Evolutionary conservation across 2,329 filamentous ascomycete species (phyloP).

Genomic region (Xylariaceae sp.): DNA sequence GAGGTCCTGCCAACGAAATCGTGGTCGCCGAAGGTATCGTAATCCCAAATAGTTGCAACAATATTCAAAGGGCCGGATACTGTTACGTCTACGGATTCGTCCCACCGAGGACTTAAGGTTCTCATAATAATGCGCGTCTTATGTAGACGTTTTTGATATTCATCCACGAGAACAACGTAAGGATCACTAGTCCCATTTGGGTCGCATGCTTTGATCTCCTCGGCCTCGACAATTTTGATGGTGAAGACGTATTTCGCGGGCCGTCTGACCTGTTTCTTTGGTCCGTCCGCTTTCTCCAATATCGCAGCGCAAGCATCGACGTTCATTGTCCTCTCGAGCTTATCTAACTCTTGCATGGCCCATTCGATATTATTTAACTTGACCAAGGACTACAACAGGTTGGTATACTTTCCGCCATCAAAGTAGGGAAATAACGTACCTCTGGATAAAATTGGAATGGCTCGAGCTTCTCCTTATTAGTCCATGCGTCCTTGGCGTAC

Average conservation of each 20-base stretch:
- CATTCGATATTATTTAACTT: conserved; percentile 98
- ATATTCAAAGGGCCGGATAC: conserved; percentile 91
- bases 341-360: conserved; percentile 89
- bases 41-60: conserved; percentile 97
- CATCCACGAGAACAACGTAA: conserved; percentile 94
- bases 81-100: conserved; percentile 95
- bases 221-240: conserved; percentile 97
- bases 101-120: conserved; percentile 93
- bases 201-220: conserved; percentile 98
- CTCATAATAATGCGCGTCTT: conserved; percentile 93
- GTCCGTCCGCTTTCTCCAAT: conserved; percentile 75
- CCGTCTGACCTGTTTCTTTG: conserved; percentile 67
- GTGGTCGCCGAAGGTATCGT: conserved; percentile 95
- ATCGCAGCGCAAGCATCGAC: conserved; percentile 88
- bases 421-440: conserved; percentile 53
- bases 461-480: conserved; percentile 88
- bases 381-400: conserved; percentile 76
- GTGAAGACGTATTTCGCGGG: conserved; percentile 95
- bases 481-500: conserved; percentile 92
- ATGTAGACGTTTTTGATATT: conserved; percentile 94
- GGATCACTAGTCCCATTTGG: conserved; percentile 93
- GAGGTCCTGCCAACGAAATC: conserved; percentile 98
- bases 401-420: conserved; percentile 32
- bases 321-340: conserved; percentile 86
- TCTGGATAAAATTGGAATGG: conserved; percentile 96